Percentiles rank a stretch among this genome's conserved stretches.
These are phyloP conservation scores for Amylostereum chailletii DNA, from an alignment of 1,284 basidiomycete genomes.

Conservation along the genomic window DNA sequence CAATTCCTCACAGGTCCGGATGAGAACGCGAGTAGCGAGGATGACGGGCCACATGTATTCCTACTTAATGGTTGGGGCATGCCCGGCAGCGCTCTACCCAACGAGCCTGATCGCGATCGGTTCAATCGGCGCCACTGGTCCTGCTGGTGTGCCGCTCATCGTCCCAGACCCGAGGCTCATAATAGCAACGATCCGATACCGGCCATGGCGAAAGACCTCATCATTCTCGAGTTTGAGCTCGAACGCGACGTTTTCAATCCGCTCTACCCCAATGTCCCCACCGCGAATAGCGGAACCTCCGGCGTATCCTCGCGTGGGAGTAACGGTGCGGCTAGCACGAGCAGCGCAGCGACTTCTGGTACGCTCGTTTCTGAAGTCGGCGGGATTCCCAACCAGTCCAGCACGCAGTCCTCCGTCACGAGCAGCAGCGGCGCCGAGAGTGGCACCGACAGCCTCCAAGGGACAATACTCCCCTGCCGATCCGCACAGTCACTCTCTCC, in stretches of 20 bases:
- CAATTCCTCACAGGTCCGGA: conserved; percentile 54
- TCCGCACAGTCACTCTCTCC: too few relatives aligned
- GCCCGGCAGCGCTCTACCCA: conserved; percentile 37
- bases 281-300: conserved; percentile 14
- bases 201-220: conserved; percentile 20
- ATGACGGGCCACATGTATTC: conserved; percentile 65
- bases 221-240: conserved; percentile 81
- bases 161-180: conserved; percentile 28
- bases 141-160: conserved; percentile 80
- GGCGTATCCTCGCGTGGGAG: conserved; percentile 21
- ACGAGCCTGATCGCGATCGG: conserved; percentile 24
- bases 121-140: conserved; percentile 55
- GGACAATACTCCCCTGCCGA: too few relatives aligned
- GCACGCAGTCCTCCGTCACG: too few relatives aligned
- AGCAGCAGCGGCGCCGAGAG: too few relatives aligned
- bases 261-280: conserved; percentile 37
- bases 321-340: neutral
- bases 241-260: conserved; percentile 72
- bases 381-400: too few relatives aligned
- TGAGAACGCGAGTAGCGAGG: conserved; percentile 35
- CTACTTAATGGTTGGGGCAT: conserved; percentile 65
- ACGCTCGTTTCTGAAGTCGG: conserved; percentile 9
- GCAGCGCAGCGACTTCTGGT: conserved; percentile 15
- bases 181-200: conserved; percentile 13
- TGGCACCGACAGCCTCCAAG: too few relatives aligned